Base-by-base conservation (phyloP, 73 alveolate species). In the Blepharisma japonicum region DNA sequence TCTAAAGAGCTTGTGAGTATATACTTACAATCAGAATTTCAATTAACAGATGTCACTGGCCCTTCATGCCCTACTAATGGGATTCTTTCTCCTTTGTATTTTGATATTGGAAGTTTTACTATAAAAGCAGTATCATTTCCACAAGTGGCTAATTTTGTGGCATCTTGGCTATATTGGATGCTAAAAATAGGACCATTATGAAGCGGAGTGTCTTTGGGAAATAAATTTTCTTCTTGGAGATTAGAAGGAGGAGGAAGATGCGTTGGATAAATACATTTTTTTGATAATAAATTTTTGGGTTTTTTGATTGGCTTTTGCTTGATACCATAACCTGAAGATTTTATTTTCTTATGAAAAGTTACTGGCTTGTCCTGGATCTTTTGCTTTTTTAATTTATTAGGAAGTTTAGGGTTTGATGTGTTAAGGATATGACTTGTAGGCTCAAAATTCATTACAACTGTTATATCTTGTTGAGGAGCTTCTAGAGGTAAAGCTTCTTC, bases 261-360 rank as follows among this genome's bases (percentile, higher is more conserved):
- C 47, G 78, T 47, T 21, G 83, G n/a, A 39, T 47, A 55, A 6
- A 25, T 70, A 38, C 55, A 39, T 53, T 70, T 55, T 68, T 87
- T 83, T 20, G 80, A 42, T 76, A 56, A 47, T 8, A 21, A 49
- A 23, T 68, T 80, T 56, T 42, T 76, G 0, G 84, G 51, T 27
- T 79, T 83, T 72, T 87, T 87, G 56, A 83, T 39, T 6, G 95
- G 77, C 21, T 53, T 56, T 6, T 88, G 91, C 48, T 71, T 45
- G 7, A 89, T 49, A 4, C 95, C 85, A 55, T 87, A 87, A 6
- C 95, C 95, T 2, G 89, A 79, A 6, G 91, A 83, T 54, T 87
- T 87, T 6, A 87, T 84, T 79, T 87, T 87, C 71, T 87, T 87
- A 71, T 87, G 95, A 71, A 87, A 87, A 38, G 95, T 87, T 6